A percentile compares a stretch with the other conserved stretches of the same genome.
These are phyloP conservation scores for Tuber borchii DNA, from an alignment of 495 filamentous ascomycete species.

Conservation along the genomic window DNA sequence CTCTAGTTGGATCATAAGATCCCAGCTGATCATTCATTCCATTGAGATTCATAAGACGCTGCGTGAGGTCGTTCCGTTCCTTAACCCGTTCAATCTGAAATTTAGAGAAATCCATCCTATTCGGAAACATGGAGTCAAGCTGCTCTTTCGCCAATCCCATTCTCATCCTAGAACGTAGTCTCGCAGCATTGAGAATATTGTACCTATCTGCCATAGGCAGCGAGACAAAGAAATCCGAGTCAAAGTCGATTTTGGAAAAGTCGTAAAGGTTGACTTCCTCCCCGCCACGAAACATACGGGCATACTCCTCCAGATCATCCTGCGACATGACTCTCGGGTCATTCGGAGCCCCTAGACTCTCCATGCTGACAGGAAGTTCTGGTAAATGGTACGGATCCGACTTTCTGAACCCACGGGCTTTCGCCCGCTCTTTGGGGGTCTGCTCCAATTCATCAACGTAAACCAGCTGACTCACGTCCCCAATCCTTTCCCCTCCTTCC, in stretches of 20 bases:
- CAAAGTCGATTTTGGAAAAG: constrained; percentile 97
- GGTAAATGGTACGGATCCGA: constrained; percentile 93
- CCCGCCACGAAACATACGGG: constrained; percentile 79
- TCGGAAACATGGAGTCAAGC: constrained; percentile 88
- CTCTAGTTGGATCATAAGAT: constrained; percentile 45
- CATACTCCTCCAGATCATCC: constrained; percentile 88
- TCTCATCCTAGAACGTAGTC: constrained; percentile 73
- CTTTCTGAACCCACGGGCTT: constrained; percentile 69
- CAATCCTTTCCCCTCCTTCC: constrained; percentile 58
- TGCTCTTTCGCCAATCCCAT: constrained; percentile 98
- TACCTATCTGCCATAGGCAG: constrained; percentile 86
- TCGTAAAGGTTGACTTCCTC: constrained; percentile 98
- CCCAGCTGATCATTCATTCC: constrained; percentile 69
- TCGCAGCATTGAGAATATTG: constrained; percentile 90
- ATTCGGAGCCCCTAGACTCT: constrained; percentile 76
- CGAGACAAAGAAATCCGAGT: constrained; percentile 84
- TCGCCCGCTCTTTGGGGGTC: constrained; percentile 66
- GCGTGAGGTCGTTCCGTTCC: constrained; percentile 91
- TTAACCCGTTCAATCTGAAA: constrained; percentile 93
- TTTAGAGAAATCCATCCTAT: constrained; percentile 92
- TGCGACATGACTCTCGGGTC: constrained; percentile 92
- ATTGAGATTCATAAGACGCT: constrained; percentile 88
- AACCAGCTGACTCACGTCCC: constrained; percentile 54
- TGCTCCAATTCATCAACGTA: constrained; percentile 86
- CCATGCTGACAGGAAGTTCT: constrained; percentile 55